Base-by-base conservation (phyloP, 768 basidiomycete species). In the Podaxis rugospora region DNA sequence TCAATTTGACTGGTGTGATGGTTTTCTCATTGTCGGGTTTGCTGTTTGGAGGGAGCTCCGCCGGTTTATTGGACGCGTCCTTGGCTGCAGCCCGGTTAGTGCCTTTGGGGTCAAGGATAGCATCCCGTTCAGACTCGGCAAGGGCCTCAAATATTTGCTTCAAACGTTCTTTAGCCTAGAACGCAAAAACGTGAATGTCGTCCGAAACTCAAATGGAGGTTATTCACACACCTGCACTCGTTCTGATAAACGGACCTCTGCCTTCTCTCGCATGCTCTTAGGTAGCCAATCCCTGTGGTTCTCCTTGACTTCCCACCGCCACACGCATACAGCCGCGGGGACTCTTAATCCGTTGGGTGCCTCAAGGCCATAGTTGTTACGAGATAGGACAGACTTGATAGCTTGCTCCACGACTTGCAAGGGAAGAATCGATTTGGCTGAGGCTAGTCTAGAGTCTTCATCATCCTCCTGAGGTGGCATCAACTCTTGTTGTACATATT, bases 221-320 rank as follows among this genome's bases (percentile, higher is more conserved):
- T 37, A 21, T 44, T 42, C 28, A 68, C 81, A 51, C 53, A 87
- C 92, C 78, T 87, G 84, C 16, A 78, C 64, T 61, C 93, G 80
- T 65, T 95, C 93, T 23, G 78, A 75, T 7, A 79, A 72, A 66
- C 93, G 80, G 7, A 68, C 71, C 54, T 87, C 83, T 0, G 82
- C 84, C 68, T 83, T 90, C 63, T 88, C 86, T 63, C 77, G 76
- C 11, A 80, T 79, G 67, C 82, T 84, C 68, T 83, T 86, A 0
- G 90, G 89, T 35, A 94, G 70, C 83, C 87, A 88, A 59, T 83
- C 78, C 61, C 75, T 74, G 63, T 80, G 77, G 18, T 78, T 65
- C 2, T 83, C 79, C 66, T 83, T 84, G 10, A 90, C 86, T 70
- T 96, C 94, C 94, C 93, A 96, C 55, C 90, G 78, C 92, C 92